phyloP scores from a whole-genome alignment of 306 rosid genomes.

The Begonia loranthoides region DNA sequence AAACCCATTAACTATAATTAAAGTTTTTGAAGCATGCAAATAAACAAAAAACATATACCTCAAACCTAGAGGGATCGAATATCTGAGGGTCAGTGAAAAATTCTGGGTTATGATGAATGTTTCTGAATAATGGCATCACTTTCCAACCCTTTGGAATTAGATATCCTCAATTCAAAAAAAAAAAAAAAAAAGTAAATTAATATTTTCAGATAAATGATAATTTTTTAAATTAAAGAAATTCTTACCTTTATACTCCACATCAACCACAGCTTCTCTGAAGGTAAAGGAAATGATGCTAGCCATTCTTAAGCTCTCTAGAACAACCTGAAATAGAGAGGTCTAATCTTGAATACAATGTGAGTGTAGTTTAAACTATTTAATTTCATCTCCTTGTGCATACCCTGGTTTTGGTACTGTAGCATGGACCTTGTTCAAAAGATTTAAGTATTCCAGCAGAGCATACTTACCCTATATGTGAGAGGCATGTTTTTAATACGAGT shows the following conservation, averaged over 20 bases:
- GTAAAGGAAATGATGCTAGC: constrained; percentile 17
- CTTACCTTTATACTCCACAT: constrained; percentile 13
- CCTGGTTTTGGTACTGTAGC: too few relatives aligned
- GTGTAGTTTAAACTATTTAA: neutral
- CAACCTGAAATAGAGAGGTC: constrained; percentile 3
- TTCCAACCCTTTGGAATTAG: constrained; percentile 17
- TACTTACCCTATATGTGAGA: constrained; percentile 8
- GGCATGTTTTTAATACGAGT: constrained; percentile 14
- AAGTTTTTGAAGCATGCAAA: neutral
- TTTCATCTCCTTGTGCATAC: too few relatives aligned
- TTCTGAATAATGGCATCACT: constrained; percentile 16
- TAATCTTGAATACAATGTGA: neutral
- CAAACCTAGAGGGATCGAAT: constrained; percentile 15
- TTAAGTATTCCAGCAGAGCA: neutral
- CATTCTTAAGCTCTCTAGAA: constrained; percentile 18
- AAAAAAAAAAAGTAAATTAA: neutral
- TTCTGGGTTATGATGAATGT: constrained; percentile 19
- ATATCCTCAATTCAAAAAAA: neutral
- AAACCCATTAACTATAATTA: neutral
- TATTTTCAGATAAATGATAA: neutral
- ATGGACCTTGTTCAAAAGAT: too few relatives aligned
- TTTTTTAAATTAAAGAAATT: neutral
- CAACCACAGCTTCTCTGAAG: constrained; percentile 12
- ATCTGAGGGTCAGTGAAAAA: constrained; percentile 6
- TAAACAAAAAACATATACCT: neutral